phyloP scores from a whole-genome alignment of 1,284 basidiomycete species.

The Ustilago loliicola region DNA sequence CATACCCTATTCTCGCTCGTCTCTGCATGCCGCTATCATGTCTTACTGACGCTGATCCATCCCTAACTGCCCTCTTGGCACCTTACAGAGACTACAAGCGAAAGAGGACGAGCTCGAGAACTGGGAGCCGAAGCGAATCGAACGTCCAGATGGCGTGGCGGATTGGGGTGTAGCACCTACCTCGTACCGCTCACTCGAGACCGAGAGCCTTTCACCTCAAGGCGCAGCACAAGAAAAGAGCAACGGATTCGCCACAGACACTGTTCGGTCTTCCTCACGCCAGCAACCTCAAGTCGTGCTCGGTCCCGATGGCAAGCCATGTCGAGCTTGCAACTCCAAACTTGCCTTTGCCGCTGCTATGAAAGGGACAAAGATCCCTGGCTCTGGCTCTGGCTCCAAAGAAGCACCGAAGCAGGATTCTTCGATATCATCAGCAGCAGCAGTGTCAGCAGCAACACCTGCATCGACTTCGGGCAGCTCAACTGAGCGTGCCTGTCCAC shows the following conservation, averaged over 20 bases:
- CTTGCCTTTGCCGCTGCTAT: constrained; percentile 65
- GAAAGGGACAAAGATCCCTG: constrained; percentile 36
- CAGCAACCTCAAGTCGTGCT: constrained; percentile 53
- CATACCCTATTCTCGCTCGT: neutral
- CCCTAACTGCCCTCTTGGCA: too few species aligned
- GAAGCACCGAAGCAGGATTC: neutral
- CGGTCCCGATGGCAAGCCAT: constrained; percentile 69
- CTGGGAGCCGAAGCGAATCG: constrained; percentile 89
- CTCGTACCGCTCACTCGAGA: constrained; percentile 26
- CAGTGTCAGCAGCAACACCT: constrained; percentile 14
- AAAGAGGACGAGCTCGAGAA: constrained; percentile 83
- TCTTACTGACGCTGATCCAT: neutral
- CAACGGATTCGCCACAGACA: constrained; percentile 28
- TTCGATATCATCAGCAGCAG: constrained; percentile 8
- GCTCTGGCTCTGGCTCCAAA: neutral
- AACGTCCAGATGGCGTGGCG: constrained; percentile 83
- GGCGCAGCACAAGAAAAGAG: constrained; percentile 25
- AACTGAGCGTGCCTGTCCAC: constrained; percentile 50
- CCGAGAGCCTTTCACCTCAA: constrained; percentile 71
- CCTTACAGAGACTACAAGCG: constrained; percentile 41
- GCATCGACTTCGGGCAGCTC: constrained; percentile 3
- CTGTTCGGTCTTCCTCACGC: constrained; percentile 17
- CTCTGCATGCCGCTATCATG: too few species aligned
- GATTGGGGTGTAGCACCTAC: constrained; percentile 86
- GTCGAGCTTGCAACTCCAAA: constrained; percentile 67